Evolutionary conservation across 441 rosid genomes (phyloP).

Genomic region (Omphalea diandra): DNA sequence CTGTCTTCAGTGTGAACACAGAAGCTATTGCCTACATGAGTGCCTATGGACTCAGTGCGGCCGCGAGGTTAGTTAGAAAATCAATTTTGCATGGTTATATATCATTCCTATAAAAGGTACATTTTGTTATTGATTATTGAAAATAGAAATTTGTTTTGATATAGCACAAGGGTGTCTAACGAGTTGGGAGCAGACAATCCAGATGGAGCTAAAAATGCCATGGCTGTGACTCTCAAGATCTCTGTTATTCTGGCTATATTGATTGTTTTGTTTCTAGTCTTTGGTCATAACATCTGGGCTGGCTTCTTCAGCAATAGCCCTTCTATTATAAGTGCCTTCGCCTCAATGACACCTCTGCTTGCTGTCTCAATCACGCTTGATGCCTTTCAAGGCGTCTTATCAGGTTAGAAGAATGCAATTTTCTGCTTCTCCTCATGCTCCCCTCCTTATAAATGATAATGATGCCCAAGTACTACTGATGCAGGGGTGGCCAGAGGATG

Average conservation of each 20-base stretch:
- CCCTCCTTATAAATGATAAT: not conserved
- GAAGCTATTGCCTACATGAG: constrained; percentile 60
- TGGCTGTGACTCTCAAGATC: constrained; percentile 50
- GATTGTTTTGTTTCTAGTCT: constrained; percentile 39
- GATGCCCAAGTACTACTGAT: not conserved
- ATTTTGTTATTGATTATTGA: not conserved
- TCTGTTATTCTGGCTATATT: constrained; percentile 47
- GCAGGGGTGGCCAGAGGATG: constrained; percentile 74
- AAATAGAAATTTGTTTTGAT: constrained; percentile 5
- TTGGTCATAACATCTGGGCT: constrained; percentile 67
- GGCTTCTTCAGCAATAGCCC: constrained; percentile 49
- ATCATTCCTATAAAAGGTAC: too few species aligned
- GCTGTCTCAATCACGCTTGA: constrained; percentile 53
- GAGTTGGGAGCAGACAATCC: constrained; percentile 68
- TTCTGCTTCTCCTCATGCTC: not conserved
- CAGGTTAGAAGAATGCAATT: constrained; percentile 39
- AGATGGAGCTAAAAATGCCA: constrained; percentile 58
- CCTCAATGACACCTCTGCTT: constrained; percentile 56
- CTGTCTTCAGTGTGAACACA: constrained; percentile 47
- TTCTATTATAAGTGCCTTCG: constrained; percentile 39
- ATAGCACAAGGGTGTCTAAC: constrained; percentile 77
- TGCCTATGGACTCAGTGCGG: constrained; percentile 60
- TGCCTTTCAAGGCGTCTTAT: constrained; percentile 61
- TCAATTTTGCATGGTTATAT: not conserved
- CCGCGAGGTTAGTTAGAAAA: constrained; percentile 46